phyloP scores from a whole-genome alignment of 2,329 filamentous ascomycete species.

The Penicillium sp. region DNA sequence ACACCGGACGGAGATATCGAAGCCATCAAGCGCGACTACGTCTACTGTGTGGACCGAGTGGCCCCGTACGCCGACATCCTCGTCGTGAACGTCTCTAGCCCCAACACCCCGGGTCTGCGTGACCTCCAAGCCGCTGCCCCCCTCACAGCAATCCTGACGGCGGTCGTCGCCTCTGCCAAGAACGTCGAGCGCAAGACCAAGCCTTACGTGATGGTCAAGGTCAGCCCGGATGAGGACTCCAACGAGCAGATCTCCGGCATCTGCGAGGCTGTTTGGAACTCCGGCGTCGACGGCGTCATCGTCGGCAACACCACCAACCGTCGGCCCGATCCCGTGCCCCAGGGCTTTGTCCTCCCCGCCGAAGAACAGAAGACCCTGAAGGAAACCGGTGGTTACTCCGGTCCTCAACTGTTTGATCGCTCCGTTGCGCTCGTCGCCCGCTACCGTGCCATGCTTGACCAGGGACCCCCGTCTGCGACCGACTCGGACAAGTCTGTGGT shows the following conservation, averaged over 20 bases:
- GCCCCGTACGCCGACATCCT: constrained; percentile 89
- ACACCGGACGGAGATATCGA: constrained; percentile 82
- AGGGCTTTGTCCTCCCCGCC: constrained; percentile 61
- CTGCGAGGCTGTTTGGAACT: constrained; percentile 75
- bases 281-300: constrained; percentile 90
- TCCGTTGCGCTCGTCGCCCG: constrained; percentile 75
- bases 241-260: constrained; percentile 83
- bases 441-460: constrained; percentile 70
- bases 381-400: constrained; percentile 86
- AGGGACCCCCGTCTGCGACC: constrained; percentile 37
- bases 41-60: constrained; percentile 80
- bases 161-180: constrained; percentile 77
- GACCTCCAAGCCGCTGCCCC: constrained; percentile 83
- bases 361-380: constrained; percentile 66
- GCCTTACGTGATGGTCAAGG: constrained; percentile 93
- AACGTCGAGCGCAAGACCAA: constrained; percentile 67
- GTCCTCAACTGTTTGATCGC: constrained; percentile 80
- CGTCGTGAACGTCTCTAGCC: constrained; percentile 97
- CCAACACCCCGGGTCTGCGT: constrained; percentile 89
- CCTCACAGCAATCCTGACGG: constrained; percentile 73
- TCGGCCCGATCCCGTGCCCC: constrained; percentile 67
- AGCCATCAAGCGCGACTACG: constrained; percentile 75
- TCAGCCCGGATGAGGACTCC: constrained; percentile 90
- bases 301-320: constrained; percentile 96
- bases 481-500: constrained; percentile 20